Base-by-base conservation (phyloP, 768 basidiomycete species). In the Lactarius psammicola region DNA sequence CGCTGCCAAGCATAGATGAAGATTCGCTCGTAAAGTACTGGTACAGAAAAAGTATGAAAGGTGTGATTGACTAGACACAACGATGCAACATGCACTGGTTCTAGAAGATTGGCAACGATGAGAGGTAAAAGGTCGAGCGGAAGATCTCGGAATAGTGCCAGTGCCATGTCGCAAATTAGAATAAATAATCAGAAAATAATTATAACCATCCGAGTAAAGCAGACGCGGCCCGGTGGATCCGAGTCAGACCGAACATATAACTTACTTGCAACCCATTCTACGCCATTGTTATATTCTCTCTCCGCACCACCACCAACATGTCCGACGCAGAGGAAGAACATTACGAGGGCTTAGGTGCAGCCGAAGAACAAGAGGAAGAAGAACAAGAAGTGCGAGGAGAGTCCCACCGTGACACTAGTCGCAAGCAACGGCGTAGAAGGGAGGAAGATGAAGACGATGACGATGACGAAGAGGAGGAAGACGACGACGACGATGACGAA, bases 1-100 rank as follows among this genome's bases (percentile, higher is more conserved):
- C 78, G 86, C 63, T 90, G 84, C 90, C 89, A 91, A 18, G 89
- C 81, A 74, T 85, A 87, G 54, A 92, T 85, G 53, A 78, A 81
- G 20, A 86, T 79, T 15, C 80, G 78, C 30, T 81, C 77, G 69
- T 93, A 94, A 28, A 93, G 78, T 33, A 74, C 67, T 11, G 80
- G 77, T 2, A 77, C 74, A 0, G 85, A 81, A 68, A 85, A 86
- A 1, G 66, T 53, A 66, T 84, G 75, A 70, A 92, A 90, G 0
- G 75, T 62, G 56, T 78, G 81, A 74, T 81, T 86, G 26, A 92
- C 87, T 6, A 86, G 81, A 71, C 85, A 88, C 7, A 80, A 70
- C 0, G 71, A 63, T 7, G 80, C 80, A 28, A 90, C 74, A 71
- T 89, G 81, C 30, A 79, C 80, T 0, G 86, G 80, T 40, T 80